phyloP scores from a whole-genome alignment of 768 basidiomycete genomes.

The Lactarius akahatsu region DNA sequence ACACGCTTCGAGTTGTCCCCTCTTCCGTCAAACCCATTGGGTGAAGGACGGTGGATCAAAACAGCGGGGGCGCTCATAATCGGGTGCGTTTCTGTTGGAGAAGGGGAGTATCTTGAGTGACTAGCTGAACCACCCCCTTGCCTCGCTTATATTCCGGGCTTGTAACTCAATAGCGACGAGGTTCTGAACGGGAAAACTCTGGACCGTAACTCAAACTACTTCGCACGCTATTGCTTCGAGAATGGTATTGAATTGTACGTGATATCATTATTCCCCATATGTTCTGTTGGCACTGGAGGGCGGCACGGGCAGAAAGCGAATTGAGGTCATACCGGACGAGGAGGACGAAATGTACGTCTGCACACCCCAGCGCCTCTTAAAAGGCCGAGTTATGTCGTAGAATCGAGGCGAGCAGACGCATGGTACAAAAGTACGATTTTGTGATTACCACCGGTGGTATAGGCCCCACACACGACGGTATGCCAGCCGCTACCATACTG shows the following conservation, averaged over 20 bases:
- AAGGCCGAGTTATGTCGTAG: slow-evolving; percentile 39
- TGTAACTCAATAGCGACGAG: slow-evolving; percentile 60
- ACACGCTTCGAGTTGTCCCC: slow-evolving; percentile 51
- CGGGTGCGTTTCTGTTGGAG: slow-evolving; percentile 47
- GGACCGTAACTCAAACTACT: slow-evolving; percentile 81
- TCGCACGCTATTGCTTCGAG: slow-evolving; percentile 87
- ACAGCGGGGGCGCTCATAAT: slow-evolving; percentile 76
- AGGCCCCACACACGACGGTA: slow-evolving; percentile 88
- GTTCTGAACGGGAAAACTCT: slow-evolving; percentile 90
- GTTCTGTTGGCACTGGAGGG: slow-evolving; percentile 29
- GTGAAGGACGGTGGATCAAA: slow-evolving; percentile 67
- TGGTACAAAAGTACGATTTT: slow-evolving; percentile 82
- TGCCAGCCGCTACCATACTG: slow-evolving; percentile 27
- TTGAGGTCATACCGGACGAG: slow-evolving; percentile 90
- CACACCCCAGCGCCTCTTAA: not conserved
- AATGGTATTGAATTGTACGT: slow-evolving; percentile 75
- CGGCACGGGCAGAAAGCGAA: slow-evolving; percentile 57
- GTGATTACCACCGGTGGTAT: slow-evolving; percentile 92
- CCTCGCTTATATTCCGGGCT: not conserved
- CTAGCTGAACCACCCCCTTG: not conserved
- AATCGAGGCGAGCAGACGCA: slow-evolving; percentile 78
- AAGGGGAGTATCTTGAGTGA: not conserved
- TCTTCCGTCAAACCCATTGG: slow-evolving; percentile 62
- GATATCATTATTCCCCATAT: slow-evolving; percentile 24
- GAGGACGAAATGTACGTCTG: slow-evolving; percentile 81